These are phyloP conservation scores for Pythium biforme DNA, from an alignment of 352 stramenopile species.

Conservation along the genomic window DNA sequence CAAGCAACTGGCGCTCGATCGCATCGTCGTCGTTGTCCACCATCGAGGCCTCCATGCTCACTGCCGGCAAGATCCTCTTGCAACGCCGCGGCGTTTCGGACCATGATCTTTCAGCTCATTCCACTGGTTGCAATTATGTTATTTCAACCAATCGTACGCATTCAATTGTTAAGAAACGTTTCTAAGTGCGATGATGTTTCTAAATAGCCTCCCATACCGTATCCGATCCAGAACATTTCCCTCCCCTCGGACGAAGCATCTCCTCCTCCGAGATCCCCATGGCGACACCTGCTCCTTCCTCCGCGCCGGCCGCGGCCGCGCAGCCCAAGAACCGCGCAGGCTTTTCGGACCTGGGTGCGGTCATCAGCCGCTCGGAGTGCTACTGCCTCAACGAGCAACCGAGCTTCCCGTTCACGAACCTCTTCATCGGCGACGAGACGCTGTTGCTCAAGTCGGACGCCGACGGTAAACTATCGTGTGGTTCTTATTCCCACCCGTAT, in stretches of 20 bases:
- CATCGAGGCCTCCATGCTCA: not conserved
- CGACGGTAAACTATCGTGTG: constrained; percentile 54
- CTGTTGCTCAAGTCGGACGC: constrained; percentile 77
- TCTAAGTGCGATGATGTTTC: not conserved
- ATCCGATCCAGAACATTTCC: not conserved
- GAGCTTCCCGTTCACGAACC: constrained; percentile 65
- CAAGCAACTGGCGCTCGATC: not conserved
- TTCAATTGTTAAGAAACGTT: too few species aligned
- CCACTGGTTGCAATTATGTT: not conserved
- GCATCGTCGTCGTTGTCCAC: not conserved
- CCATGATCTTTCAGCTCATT: not conserved
- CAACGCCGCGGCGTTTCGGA: not conserved
- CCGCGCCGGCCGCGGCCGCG: constrained; percentile 29
- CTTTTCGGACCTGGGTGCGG: constrained; percentile 61
- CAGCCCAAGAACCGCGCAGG: constrained; percentile 34
- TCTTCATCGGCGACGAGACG: constrained; percentile 78
- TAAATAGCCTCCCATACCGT: not conserved
- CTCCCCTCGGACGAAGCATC: too few species aligned
- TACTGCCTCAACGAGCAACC: constrained; percentile 83
- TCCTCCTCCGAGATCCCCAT: not conserved
- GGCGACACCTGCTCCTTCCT: constrained; percentile 18
- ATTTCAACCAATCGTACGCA: not conserved
- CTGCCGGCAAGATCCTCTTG: too few species aligned
- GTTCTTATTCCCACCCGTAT: too few species aligned
- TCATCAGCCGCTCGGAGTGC: constrained; percentile 57